Base-by-base conservation (phyloP, 2,329 filamentous ascomycete genomes). In the Fusarium drepaniforme region DNA sequence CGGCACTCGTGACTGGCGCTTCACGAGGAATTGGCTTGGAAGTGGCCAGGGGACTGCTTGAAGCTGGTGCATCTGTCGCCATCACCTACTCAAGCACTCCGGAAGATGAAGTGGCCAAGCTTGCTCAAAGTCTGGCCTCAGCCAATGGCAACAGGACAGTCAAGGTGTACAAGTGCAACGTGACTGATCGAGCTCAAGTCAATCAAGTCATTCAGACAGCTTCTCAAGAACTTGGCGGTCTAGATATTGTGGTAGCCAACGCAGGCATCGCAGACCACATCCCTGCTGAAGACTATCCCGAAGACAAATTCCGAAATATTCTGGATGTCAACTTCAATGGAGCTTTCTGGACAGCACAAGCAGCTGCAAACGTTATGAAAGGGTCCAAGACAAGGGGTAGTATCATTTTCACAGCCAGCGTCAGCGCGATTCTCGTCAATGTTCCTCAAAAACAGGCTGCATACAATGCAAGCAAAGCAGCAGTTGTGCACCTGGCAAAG, bases 11-110 rank as follows among this genome's bases (percentile, higher is more conserved):
- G 33, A 89, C 87, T 0, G 87, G 86, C 44, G 87, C 83, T 62
- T 89, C 86, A 64, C 80, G 82, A n/a, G 88, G 88, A 0, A 83
- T 90, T 1, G 88, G 88, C 18, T 85, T 93, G 1, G 61, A 76
- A 46, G 72, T 77, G 5, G 73, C 70, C 16, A 68, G 30, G 7
- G 76, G 74, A 4, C 71, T 79, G 8, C 66, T 73, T 8, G 75
- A 78, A 57, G 77, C 77, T n/a, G 75, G 75, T 37, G 77, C 76
- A 11, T 64, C 64, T 7, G 77, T 78, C 15, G 77, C 74, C 44
- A 67, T 79, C 56, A 77, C 72, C 9, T 77, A 78, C 46, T 74
- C 68, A 3, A 58, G 66, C 13, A 75, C 69, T 37, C 37, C 63
- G 21, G 21, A 40, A 5, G 57, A 70, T 9, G 72, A 75, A 28